A percentile compares a stretch with the other conserved stretches of the same genome.
Evolutionary conservation across 352 stramenopile species (phyloP).

Genomic region (Phytophthora pini): DNA sequence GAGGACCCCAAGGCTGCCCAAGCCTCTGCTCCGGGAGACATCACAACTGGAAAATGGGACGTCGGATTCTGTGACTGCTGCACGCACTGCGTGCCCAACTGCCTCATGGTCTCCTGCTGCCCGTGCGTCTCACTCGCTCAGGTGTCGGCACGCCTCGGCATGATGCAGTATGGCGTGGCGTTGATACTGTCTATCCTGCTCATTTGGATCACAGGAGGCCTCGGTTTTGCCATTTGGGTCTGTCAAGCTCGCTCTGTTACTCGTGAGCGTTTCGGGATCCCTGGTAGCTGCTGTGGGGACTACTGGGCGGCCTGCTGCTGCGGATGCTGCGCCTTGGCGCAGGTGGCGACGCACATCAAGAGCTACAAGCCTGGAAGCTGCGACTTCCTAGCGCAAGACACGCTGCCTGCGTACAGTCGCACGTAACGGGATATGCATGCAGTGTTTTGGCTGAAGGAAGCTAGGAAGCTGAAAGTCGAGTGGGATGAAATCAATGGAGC

Average conservation of each 20-base stretch:
- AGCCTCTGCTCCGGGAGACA: background rate
- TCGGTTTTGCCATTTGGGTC: slow-evolving; percentile 21
- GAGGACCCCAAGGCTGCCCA: slow-evolving; percentile 10
- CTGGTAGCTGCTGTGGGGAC: slow-evolving; percentile 38
- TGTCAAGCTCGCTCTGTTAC: slow-evolving; percentile 36
- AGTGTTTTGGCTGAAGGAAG: slow-evolving; percentile 28
- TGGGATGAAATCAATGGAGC: too few species aligned
- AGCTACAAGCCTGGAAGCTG: slow-evolving; percentile 53
- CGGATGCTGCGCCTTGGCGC: slow-evolving; percentile 41
- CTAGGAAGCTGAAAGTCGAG: too few species aligned
- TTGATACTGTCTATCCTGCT: slow-evolving; percentile 29
- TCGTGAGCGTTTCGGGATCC: slow-evolving; percentile 44
- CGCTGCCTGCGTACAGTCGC: slow-evolving; percentile 34
- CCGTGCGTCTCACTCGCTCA: too few species aligned
- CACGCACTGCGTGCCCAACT: slow-evolving; percentile 49
- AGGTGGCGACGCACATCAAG: slow-evolving; percentile 55
- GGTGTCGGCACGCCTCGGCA: slow-evolving; percentile 42
- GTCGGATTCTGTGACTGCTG: slow-evolving; percentile 49
- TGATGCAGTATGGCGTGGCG: slow-evolving; percentile 33
- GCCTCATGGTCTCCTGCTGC: slow-evolving; percentile 45
- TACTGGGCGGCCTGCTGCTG: slow-evolving; percentile 40
- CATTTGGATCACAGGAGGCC: slow-evolving; percentile 11
- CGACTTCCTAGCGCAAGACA: slow-evolving; percentile 42
- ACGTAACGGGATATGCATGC: slow-evolving; percentile 21
- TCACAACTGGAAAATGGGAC: slow-evolving; percentile 37